phyloP scores from a whole-genome alignment of 768 basidiomycete genomes.

The Boletus subcaerulescens region DNA sequence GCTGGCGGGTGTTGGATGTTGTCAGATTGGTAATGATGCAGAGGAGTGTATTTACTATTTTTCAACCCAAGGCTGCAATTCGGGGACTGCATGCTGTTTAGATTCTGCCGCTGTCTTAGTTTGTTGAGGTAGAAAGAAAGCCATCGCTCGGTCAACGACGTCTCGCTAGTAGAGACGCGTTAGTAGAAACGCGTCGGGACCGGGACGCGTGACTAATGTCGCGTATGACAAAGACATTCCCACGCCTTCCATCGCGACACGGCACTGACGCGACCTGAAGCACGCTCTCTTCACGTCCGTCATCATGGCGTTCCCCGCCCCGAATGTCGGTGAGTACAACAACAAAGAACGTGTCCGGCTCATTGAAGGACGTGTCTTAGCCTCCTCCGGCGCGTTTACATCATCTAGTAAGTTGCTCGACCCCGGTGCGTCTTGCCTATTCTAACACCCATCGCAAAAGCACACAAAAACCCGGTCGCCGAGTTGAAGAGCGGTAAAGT shows the following conservation, averaged over 20 bases:
- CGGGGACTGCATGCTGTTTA: constrained; percentile 52
- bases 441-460: constrained; percentile 27
- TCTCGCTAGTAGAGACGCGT: background rate
- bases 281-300: constrained; percentile 8
- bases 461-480: constrained; percentile 42
- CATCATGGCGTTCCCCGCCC: constrained; percentile 21
- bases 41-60: constrained; percentile 75
- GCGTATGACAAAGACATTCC: constrained; percentile 32
- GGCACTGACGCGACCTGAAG: constrained; percentile 15
- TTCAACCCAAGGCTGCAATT: constrained; percentile 93
- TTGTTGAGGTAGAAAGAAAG: constrained; percentile 59
- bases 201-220: constrained; percentile 46
- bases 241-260: constrained; percentile 25
- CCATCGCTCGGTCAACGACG: constrained; percentile 37
- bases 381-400: constrained; percentile 4
- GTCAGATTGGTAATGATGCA: background rate
- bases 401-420: constrained; percentile 16
- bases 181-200: constrained; percentile 34
- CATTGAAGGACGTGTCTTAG: constrained; percentile 11
- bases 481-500: constrained; percentile 79
- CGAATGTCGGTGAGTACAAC: constrained; percentile 15
- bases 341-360: constrained; percentile 1
- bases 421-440: background rate
- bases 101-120: constrained; percentile 37
- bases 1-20: constrained; percentile 40